Conservation (phyloP, 495 filamentous ascomycete species). For the Ascobolus immersus region DNA sequence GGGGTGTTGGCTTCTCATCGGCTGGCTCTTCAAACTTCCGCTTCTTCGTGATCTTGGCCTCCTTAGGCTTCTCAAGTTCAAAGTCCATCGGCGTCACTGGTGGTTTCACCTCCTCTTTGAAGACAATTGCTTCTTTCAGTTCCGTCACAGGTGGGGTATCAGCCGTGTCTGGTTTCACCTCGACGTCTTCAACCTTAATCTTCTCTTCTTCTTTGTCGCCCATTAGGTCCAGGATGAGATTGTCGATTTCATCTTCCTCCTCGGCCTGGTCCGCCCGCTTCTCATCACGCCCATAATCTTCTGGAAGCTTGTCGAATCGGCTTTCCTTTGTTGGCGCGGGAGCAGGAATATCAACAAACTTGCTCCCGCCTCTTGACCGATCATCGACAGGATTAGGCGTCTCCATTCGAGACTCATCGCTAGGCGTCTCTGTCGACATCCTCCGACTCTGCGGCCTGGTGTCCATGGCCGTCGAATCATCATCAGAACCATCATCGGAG, state of each 20-base stretch:
- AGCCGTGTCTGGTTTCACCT: too few species aligned
- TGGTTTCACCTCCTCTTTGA: neutral
- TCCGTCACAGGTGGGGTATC: too few species aligned
- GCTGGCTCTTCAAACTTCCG: conserved; percentile 17
- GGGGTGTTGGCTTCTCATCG: conserved; percentile 37
- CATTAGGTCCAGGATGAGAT: too few species aligned
- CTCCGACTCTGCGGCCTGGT: conserved; percentile 12
- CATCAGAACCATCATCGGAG: conserved; percentile 13
- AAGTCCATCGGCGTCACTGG: neutral
- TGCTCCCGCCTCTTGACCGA: conserved; percentile 5
- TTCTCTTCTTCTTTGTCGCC: too few species aligned
- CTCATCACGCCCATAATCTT: conserved; percentile 4
- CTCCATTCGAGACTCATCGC: conserved; percentile 14
- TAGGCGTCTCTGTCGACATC: conserved; percentile 13
- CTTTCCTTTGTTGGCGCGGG: conserved; percentile 5
- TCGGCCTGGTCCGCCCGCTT: conserved; percentile 6
- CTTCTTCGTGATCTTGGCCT: conserved; percentile 29
- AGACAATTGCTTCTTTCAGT: too few species aligned
- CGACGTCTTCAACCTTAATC: conserved; percentile 2
- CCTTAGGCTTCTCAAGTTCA: conserved; percentile 13
- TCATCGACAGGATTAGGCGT: conserved; percentile 14
- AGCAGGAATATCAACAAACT: neutral
- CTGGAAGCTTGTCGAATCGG: conserved; percentile 6
- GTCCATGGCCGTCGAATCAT: conserved; percentile 15
- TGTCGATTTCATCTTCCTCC: conserved; percentile 10